phyloP scores from a whole-genome alignment of 192 early-diverging fungal species.

The Chytriomyces confervae region DNA sequence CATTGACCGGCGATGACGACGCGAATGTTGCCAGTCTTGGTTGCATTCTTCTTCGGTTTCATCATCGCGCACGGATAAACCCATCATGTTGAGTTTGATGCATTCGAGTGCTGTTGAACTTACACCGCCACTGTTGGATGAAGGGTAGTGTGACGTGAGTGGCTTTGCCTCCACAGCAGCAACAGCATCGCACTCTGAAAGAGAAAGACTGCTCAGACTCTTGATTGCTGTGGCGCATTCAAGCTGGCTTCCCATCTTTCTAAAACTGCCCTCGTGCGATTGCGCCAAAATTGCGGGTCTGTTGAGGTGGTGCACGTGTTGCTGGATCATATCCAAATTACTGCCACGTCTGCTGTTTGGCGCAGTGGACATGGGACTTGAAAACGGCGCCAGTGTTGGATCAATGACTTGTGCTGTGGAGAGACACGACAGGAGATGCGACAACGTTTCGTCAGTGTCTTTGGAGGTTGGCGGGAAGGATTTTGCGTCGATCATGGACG shows the following conservation, averaged over 20 bases:
- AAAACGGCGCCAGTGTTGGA: neutral
- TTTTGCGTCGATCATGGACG: neutral
- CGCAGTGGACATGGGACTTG: neutral
- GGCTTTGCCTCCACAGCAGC: neutral
- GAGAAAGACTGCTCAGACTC: constrained; percentile 1
- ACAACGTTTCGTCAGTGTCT: neutral
- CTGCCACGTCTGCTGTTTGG: neutral
- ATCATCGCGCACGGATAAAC: constrained; percentile 10
- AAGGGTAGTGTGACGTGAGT: neutral
- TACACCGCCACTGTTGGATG: neutral
- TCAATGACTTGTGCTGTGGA: neutral
- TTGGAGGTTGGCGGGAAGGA: neutral
- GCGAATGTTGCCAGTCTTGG: neutral
- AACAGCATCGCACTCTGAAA: neutral
- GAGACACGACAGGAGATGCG: neutral
- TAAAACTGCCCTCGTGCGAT: neutral
- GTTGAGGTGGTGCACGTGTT: neutral
- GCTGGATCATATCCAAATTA: neutral
- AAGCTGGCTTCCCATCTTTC: neutral
- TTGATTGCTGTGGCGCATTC: neutral
- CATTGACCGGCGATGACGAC: neutral
- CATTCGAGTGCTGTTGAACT: constrained; percentile 2
- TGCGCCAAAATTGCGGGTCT: too few species aligned
- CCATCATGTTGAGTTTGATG: constrained; percentile 25
- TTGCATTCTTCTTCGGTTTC: neutral